These are phyloP conservation scores for Nitzschia sp. DNA, from an alignment of 108 stramenopile species.

Conservation along the genomic window DNA sequence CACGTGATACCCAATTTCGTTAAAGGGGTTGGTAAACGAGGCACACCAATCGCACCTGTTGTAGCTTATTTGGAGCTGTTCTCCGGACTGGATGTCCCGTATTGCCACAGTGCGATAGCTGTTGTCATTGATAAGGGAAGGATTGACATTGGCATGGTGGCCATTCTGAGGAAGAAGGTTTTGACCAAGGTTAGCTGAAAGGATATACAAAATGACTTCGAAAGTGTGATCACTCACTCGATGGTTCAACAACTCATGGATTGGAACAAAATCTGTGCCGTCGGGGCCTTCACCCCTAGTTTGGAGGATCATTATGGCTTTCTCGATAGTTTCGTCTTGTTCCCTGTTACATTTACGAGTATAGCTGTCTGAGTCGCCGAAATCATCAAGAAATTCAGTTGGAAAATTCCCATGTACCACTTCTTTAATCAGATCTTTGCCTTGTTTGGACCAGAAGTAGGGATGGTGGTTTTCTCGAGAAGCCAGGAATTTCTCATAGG, in stretches of 20 bases:
- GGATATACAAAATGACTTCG: no score
- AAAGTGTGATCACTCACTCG: background rate
- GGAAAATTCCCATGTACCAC: background rate
- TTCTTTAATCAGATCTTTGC: background rate
- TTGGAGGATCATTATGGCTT: background rate
- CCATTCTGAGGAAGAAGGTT: background rate
- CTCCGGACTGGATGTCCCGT: conserved; percentile 2
- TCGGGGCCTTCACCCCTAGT: background rate
- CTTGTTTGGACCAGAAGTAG: background rate
- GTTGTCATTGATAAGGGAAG: background rate
- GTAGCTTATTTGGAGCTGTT: background rate
- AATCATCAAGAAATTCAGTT: background rate
- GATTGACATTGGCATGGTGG: background rate
- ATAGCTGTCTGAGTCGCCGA: background rate
- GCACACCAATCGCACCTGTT: conserved; percentile 1
- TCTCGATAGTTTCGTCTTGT: background rate
- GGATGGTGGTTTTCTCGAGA: background rate
- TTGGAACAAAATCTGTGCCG: background rate
- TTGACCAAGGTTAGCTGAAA: no score
- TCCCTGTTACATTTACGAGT: background rate
- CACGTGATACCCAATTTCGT: background rate
- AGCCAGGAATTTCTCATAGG: background rate
- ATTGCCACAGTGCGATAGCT: background rate
- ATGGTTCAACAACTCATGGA: background rate
- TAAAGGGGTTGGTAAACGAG: background rate